Evolutionary conservation across 1,284 basidiomycete species (phyloP).

Genomic region (Cutaneotrichosporon dermatis): DNA sequence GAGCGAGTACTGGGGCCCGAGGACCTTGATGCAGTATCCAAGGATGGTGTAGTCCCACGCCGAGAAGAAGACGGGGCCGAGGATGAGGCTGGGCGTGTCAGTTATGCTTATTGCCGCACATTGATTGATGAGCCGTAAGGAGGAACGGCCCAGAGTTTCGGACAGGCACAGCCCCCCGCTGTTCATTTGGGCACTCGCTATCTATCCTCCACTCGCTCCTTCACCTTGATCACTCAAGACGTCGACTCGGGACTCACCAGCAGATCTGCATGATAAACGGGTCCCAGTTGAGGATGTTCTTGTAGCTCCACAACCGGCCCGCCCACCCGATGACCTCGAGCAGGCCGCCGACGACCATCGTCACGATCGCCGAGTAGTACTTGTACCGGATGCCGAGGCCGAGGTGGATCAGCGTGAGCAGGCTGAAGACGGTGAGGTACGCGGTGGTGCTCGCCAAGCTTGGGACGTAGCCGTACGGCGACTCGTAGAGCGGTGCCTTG

Average conservation of each 20-base stretch:
- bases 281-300: constrained; percentile 26
- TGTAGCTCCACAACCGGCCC: constrained; percentile 31
- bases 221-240: too few relatives aligned
- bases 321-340: constrained; percentile 53
- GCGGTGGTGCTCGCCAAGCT: constrained; percentile 15
- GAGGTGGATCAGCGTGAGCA: constrained; percentile 50
- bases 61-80: constrained; percentile 47
- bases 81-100: constrained; percentile 28
- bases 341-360: constrained; percentile 54
- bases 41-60: constrained; percentile 43
- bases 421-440: constrained; percentile 32
- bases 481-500: not conserved
- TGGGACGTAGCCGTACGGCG: constrained; percentile 38
- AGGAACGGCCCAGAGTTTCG: too few relatives aligned
- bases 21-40: constrained; percentile 38
- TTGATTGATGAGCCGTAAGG: too few relatives aligned
- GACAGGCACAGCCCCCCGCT: too few relatives aligned
- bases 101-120: not conserved
- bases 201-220: not conserved
- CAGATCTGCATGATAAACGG: constrained; percentile 53
- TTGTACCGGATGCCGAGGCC: constrained; percentile 48
- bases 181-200: too few relatives aligned
- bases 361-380: constrained; percentile 57
- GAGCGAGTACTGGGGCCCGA: constrained; percentile 42
- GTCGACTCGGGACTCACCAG: constrained; percentile 23